Evolutionary conservation across 139 green algal species (phyloP).

Genomic region (Zygnema circumcarinatum): DNA sequence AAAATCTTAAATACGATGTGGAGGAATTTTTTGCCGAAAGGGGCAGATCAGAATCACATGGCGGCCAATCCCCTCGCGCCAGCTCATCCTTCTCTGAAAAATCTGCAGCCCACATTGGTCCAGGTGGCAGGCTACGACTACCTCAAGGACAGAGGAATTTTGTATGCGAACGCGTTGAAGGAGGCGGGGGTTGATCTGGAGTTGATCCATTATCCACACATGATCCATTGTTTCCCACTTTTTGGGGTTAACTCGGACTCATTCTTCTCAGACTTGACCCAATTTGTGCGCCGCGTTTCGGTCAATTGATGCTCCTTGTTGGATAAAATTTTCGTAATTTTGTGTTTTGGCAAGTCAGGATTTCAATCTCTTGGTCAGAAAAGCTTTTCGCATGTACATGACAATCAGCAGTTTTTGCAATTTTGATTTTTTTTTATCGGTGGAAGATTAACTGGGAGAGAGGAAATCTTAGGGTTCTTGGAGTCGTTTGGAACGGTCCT

Average conservation of each 20-base stretch:
- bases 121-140: slow-evolving; percentile 3
- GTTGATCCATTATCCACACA: neutral
- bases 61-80: slow-evolving; percentile 17
- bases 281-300: neutral
- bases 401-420: no score
- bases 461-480: no score
- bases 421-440: no score
- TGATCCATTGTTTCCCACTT: slow-evolving; percentile 3
- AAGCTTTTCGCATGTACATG: no score
- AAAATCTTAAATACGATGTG: neutral
- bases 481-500: no score
- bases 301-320: no score
- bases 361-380: no score
- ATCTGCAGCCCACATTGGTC: slow-evolving; percentile 11
- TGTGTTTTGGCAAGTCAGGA: no score
- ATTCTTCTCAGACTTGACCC: neutral
- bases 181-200: neutral
- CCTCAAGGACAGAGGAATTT: neutral
- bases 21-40: slow-evolving; percentile 21
- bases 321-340: no score
- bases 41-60: neutral
- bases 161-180: slow-evolving; percentile 27
- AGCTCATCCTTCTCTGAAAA: neutral
- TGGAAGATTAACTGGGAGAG: no score
- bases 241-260: neutral